Percentiles rank a stretch among this genome's conserved stretches.
Evolutionary conservation across 2,329 filamentous ascomycete genomes (phyloP).

Genomic region (Hymenoscyphus occultus): DNA sequence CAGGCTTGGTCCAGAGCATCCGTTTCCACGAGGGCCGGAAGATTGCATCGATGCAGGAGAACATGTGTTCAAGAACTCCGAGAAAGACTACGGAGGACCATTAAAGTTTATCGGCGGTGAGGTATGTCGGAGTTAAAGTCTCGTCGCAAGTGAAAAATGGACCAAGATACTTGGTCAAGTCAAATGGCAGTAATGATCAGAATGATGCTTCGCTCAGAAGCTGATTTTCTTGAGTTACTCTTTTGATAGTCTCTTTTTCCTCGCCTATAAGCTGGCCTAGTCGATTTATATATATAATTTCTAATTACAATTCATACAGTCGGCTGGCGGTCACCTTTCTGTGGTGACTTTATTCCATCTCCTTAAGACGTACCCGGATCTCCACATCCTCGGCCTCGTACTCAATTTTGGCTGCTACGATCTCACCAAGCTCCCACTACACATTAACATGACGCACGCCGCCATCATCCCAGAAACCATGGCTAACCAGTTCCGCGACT

Average conservation of each 20-base stretch:
- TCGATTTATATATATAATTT: not conserved
- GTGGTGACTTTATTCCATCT: constrained; percentile 48
- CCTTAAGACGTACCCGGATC: constrained; percentile 38
- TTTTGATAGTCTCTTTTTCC: constrained; percentile 3
- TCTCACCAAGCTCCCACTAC: constrained; percentile 43
- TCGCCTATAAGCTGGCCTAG: not conserved
- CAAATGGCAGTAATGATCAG: constrained; percentile 24
- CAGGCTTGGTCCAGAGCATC: constrained; percentile 56
- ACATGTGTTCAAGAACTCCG: constrained; percentile 49
- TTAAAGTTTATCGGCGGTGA: constrained; percentile 48
- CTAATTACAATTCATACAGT: constrained; percentile 33
- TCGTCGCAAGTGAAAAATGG: not conserved
- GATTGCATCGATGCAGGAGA: constrained; percentile 57
- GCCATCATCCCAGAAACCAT: constrained; percentile 45
- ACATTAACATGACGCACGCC: constrained; percentile 24
- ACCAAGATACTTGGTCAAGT: constrained; percentile 13
- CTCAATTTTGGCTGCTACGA: constrained; percentile 53
- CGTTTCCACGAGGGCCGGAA: constrained; percentile 51
- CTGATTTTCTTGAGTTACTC: constrained; percentile 10
- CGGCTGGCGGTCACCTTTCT: constrained; percentile 50
- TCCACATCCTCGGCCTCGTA: constrained; percentile 48
- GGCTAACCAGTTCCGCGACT: constrained; percentile 46
- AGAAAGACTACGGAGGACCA: constrained; percentile 41
- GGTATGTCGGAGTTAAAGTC: constrained; percentile 26
- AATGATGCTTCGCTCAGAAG: not conserved